phyloP scores from a whole-genome alignment of 371 early-diverging fungal species.

The Blakeslea trispora region DNA sequence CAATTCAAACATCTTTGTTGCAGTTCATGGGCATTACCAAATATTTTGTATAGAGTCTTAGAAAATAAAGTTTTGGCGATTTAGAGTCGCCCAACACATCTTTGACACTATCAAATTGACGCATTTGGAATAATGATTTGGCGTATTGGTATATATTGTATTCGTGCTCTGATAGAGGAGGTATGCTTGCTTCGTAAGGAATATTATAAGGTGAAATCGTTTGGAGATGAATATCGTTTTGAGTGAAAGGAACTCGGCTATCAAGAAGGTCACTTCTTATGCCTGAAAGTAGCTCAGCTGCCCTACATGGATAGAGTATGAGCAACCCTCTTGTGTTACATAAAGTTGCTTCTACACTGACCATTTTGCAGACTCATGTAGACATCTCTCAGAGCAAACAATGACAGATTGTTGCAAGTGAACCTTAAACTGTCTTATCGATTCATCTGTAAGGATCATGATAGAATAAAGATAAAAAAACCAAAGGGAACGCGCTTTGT shows the following conservation, averaged over 20 bases:
- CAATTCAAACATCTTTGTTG: background rate
- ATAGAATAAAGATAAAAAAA: background rate
- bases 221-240: constrained; percentile 1
- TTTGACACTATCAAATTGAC: constrained; percentile 69
- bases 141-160: constrained; percentile 66
- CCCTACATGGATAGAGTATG: too few relatives aligned
- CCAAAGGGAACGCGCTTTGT: background rate
- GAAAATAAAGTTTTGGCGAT: constrained; percentile 58
- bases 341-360: too few relatives aligned
- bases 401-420: constrained; percentile 53
- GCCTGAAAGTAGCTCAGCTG: constrained; percentile 69
- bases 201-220: constrained; percentile 20
- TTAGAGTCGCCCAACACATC: constrained; percentile 49
- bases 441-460: constrained; percentile 18
- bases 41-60: constrained; percentile 71
- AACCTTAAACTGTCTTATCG: constrained; percentile 29
- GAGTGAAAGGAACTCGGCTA: constrained; percentile 6
- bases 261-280: constrained; percentile 34
- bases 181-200: constrained; percentile 23
- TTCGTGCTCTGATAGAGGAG: constrained; percentile 34
- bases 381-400: constrained; percentile 70
- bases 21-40: constrained; percentile 50
- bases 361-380: constrained; percentile 73
- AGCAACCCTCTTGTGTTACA: too few relatives aligned
- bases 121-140: constrained; percentile 70